Evolutionary conservation across 208 protist species (phyloP), one percentile per base, ranked within the genome.

Genomic region (Leishmania gerbilli): DNA sequence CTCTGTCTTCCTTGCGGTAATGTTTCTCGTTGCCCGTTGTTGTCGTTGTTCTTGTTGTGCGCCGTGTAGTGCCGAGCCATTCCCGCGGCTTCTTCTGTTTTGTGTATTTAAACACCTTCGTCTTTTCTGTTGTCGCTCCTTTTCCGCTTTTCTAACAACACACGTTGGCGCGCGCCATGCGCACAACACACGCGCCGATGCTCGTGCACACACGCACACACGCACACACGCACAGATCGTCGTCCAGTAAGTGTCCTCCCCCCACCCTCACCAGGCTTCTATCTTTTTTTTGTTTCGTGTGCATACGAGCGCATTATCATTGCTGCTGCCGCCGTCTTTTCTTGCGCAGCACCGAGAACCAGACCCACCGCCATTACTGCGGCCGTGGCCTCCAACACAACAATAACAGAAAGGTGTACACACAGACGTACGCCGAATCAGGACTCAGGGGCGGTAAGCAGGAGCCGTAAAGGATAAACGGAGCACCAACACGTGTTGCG

Each of bases 1-100:
- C 19, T 83, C 80, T 82, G 27, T 76, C 47, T 40, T 79, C 37
- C 76, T 69, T n/a, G 37, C 49, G n/a, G 19, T 51, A 9, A 13
- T 49, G 45, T 11, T 49, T 49, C 45, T 49, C 8, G 45, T 71
- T 37, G 51, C 17, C 15, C 11, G 64, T 68, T 31, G 34, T 45
- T 34, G 27, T 31, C 40, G 62, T 67, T 37, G 34, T 68, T 34
- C 6, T 47, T 47, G 8, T 47, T 68, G 9, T 64, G 27, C 42
- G 62, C 7, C 31, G 62, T 68, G 31, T 42, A 37, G 21, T 15
- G n/a, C 9, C 31, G 27, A 19, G 64, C 1, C 74, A 27, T 37
- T 67, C 45, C 40, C 27, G 7, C 24, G 7, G 3, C 24, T 31
- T 8, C 7, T 24, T n/a, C 24, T 31, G 56, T 62, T 8, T 62